These are phyloP conservation scores for Penicillium macrosclerotiorum DNA, from an alignment of 495 filamentous ascomycete genomes.

Conservation along the genomic window DNA sequence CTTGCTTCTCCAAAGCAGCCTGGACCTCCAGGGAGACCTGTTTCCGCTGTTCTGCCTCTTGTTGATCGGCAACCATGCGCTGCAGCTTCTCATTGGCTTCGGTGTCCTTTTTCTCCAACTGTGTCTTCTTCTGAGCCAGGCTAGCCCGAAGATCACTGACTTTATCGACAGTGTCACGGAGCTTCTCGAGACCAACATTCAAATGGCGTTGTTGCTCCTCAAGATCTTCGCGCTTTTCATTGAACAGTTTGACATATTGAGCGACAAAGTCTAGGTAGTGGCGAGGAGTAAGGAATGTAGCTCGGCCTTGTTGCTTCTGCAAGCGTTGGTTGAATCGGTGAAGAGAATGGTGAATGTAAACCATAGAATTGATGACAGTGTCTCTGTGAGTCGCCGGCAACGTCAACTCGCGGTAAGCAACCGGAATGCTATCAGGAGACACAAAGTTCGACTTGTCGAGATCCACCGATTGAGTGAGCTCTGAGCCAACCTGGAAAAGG, in stretches of 20 bases:
- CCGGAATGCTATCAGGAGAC: slow-evolving; percentile 88
- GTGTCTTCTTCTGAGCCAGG: slow-evolving; percentile 87
- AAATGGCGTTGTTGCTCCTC: slow-evolving; percentile 98
- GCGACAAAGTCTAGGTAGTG: slow-evolving; percentile 98
- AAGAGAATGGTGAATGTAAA: slow-evolving; percentile 94
- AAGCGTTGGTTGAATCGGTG: slow-evolving; percentile 86
- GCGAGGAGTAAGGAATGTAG: slow-evolving; percentile 89
- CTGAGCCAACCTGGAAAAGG: slow-evolving; percentile 94
- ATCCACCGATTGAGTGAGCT: slow-evolving; percentile 93
- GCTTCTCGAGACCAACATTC: slow-evolving; percentile 95
- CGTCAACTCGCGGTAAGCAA: slow-evolving; percentile 80
- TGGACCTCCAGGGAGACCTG: slow-evolving; percentile 85
- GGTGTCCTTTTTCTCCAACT: slow-evolving; percentile 88
- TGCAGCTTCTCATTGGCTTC: slow-evolving; percentile 97
- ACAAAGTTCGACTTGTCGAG: slow-evolving; percentile 80
- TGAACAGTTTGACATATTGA: slow-evolving; percentile 95
- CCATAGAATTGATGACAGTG: slow-evolving; percentile 93
- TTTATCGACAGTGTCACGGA: slow-evolving; percentile 98
- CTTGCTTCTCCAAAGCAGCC: slow-evolving; percentile 79
- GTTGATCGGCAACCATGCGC: slow-evolving; percentile 94
- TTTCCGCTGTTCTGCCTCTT: slow-evolving; percentile 91
- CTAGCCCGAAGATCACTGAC: slow-evolving; percentile 87
- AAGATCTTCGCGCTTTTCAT: slow-evolving; percentile 96
- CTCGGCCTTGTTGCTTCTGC: slow-evolving; percentile 83
- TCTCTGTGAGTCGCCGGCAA: slow-evolving; percentile 88